phyloP scores from a whole-genome alignment of 768 basidiomycete species.

The Boletus bicolor region DNA sequence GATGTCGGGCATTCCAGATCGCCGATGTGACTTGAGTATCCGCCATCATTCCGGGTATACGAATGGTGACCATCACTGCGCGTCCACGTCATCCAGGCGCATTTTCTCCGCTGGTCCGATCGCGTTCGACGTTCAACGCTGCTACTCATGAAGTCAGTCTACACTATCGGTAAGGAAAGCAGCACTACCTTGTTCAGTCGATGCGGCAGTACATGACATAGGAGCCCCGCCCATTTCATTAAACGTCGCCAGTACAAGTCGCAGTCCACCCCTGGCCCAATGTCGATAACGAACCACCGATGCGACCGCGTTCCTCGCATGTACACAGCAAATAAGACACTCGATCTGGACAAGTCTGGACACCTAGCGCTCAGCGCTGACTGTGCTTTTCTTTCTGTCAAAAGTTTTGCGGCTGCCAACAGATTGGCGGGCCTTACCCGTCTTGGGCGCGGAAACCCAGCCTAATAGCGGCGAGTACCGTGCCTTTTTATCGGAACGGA shows the following conservation, averaged over 20 bases:
- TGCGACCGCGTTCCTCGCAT: not conserved
- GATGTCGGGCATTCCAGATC: not conserved
- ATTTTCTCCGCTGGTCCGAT: not conserved
- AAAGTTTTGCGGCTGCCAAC: not conserved
- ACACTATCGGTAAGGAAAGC: not conserved
- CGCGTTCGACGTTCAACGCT: not conserved
- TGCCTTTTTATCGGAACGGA: not conserved
- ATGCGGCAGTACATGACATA: not conserved
- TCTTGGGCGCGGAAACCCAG: too few species aligned
- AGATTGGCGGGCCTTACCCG: not conserved
- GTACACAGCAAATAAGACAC: too few species aligned
- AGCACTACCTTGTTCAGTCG: not conserved
- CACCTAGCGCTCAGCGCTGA: not conserved
- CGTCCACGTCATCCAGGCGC: not conserved
- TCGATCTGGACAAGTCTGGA: slow-evolving; percentile 1
- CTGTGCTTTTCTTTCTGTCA: not conserved
- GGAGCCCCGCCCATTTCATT: not conserved
- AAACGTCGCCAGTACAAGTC: not conserved
- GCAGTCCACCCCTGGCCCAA: not conserved
- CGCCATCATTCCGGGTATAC: not conserved
- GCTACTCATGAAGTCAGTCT: not conserved
- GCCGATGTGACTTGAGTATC: not conserved
- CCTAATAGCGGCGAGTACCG: not conserved
- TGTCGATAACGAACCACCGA: not conserved
- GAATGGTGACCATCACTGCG: not conserved